Conservation (phyloP, 1,284 basidiomycete genomes). For the Schizopora paradoxa region DNA sequence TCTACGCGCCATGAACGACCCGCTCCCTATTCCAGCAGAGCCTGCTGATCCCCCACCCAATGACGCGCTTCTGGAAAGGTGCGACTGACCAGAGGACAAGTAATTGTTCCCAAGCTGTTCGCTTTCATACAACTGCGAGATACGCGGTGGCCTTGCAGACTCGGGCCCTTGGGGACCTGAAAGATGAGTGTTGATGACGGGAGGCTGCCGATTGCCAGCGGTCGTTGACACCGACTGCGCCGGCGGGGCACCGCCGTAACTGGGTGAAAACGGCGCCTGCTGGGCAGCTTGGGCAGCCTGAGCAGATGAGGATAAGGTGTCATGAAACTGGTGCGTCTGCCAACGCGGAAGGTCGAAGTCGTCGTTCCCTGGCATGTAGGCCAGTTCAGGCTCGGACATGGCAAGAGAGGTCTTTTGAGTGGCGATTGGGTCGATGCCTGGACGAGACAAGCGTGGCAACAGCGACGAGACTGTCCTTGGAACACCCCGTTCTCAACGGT, state of each 20-base stretch:
- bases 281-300: slow-evolving; percentile 46
- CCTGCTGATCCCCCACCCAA: slow-evolving; percentile 42
- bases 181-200: slow-evolving; percentile 29
- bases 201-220: slow-evolving; percentile 21
- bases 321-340: slow-evolving; percentile 56
- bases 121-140: slow-evolving; percentile 49
- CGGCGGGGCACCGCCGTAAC: slow-evolving; percentile 38
- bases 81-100: slow-evolving; percentile 42
- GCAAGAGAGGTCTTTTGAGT: slow-evolving; percentile 14
- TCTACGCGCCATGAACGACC: slow-evolving; percentile 31
- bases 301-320: slow-evolving; percentile 56
- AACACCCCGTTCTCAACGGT: background rate
- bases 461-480: background rate
- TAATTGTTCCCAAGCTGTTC: slow-evolving; percentile 48
- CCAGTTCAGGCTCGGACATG: slow-evolving; percentile 51
- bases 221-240: slow-evolving; percentile 28
- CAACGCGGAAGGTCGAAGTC: slow-evolving; percentile 76
- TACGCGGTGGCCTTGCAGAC: slow-evolving; percentile 51
- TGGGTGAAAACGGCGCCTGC: slow-evolving; percentile 44
- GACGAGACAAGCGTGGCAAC: slow-evolving; percentile 2
- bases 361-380: slow-evolving; percentile 48
- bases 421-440: background rate
- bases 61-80: slow-evolving; percentile 62
- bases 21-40: slow-evolving; percentile 25
- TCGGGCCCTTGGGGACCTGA: slow-evolving; percentile 29